Evolutionary conservation across 768 basidiomycete species (phyloP), one percentile per base, ranked within the genome.

Genomic region (Chalciporus sphaerocephalus): DNA sequence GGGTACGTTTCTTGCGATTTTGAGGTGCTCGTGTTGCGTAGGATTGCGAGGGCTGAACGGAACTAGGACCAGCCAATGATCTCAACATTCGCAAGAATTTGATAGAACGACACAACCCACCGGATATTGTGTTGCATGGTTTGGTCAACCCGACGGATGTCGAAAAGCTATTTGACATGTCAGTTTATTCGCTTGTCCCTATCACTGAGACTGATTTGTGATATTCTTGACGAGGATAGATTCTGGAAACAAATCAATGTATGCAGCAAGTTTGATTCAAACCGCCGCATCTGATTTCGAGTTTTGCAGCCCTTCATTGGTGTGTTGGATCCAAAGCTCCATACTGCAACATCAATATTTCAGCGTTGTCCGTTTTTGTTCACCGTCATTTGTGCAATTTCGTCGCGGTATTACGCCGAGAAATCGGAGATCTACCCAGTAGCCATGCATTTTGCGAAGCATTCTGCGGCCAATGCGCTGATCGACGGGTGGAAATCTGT

Each of bases 291-390:
- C 38, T 56, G 22, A 61, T 30, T n/a, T 17, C 38, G 1, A 13
- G 28, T 40, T 21, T 37, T 49, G 36, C 27, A 62, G 78, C 78
- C 81, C 1, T 82, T 81, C 53, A 75, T 93, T 15, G 86, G 86
- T 3, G 66, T 93, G 18, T 73, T 95, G 10, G 91, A 93, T 62
- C 83, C 83, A 9, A 81, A 79, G 6, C 70, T 94, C 13, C 92
- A 94, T 58, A 92, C 85, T 0, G 81, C 89, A 9, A 78, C 81
- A 6, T 76, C 80, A 3, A 88, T 86, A 9, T 91, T 88, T 54
- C 79, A 86, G 16, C 74, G 92, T 42, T 90, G 87, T 56, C 92
- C 92, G 0, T 95, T 93, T 71, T 71, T 95, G 25, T 92, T 92
- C 64, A 94, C 92, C 37, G 89, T 91, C 48, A 75, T 95, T 34